These are phyloP conservation scores for Balamuthia mandrillaris DNA, from an alignment of 208 protist genomes.

Conservation along the genomic window DNA sequence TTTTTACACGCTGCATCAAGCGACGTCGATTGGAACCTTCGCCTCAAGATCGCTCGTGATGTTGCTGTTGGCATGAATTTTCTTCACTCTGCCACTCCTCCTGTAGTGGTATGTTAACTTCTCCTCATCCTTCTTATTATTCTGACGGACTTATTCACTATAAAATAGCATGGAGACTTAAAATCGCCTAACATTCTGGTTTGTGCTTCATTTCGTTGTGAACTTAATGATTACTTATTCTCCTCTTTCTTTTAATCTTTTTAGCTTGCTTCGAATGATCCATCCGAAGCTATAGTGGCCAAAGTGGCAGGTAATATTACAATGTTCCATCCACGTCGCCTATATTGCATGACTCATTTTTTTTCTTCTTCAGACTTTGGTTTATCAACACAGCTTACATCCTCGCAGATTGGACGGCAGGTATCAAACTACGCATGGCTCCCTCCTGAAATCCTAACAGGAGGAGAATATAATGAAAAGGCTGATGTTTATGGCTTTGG, in stretches of 20 bases:
- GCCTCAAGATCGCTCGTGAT: constrained; percentile 33
- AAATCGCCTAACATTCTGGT: constrained; percentile 45
- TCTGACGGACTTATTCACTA: too few species aligned
- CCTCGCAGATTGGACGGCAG: constrained; percentile 1
- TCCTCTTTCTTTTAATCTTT: background rate
- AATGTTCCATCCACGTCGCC: background rate
- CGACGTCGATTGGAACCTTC: background rate
- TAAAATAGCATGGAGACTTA: constrained; percentile 46
- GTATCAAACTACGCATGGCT: constrained; percentile 32
- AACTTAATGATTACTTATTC: background rate
- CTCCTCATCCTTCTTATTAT: too few species aligned
- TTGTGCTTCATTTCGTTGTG: background rate
- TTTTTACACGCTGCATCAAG: background rate
- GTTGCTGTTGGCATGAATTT: constrained; percentile 50
- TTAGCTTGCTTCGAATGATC: constrained; percentile 8
- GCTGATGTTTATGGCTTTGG: constrained; percentile 31
- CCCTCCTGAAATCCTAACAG: constrained; percentile 19
- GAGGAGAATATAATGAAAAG: constrained; percentile 27
- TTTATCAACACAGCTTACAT: constrained; percentile 19
- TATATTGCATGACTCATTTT: background rate
- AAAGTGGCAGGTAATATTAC: too few species aligned
- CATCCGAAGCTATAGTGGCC: background rate
- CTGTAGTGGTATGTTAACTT: too few species aligned
- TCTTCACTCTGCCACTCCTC: constrained; percentile 30
- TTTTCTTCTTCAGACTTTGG: constrained; percentile 23